Evolutionary conservation across 2,329 filamentous ascomycete species (phyloP).

Genomic region (Macrophomina pseudophaseolina): DNA sequence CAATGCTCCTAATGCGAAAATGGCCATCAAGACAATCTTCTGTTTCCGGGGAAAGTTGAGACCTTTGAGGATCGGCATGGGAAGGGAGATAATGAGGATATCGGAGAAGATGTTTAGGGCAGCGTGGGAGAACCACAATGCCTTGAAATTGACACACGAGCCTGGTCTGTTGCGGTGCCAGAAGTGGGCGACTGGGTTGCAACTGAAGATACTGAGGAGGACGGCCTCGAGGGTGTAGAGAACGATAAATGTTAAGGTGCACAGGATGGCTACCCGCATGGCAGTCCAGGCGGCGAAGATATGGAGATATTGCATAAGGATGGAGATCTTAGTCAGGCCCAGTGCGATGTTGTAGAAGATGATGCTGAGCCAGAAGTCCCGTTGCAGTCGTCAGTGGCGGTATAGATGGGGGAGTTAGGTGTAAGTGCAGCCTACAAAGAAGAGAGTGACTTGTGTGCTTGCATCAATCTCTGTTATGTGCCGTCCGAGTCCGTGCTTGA

Average conservation of each 20-base stretch:
- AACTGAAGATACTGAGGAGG: constrained; percentile 71
- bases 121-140: background rate
- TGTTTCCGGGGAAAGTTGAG: background rate
- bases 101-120: background rate
- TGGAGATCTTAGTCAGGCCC: background rate
- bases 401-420: too few species aligned
- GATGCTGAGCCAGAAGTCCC: background rate
- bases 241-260: constrained; percentile 65
- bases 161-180: background rate
- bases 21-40: background rate
- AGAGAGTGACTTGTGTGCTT: too few species aligned
- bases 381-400: too few species aligned
- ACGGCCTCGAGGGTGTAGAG: constrained; percentile 75
- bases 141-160: background rate
- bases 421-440: too few species aligned
- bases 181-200: background rate
- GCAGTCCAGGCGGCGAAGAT: background rate
- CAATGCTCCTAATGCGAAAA: background rate
- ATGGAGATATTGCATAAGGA: background rate
- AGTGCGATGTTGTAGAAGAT: background rate
- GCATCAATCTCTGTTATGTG: too few species aligned
- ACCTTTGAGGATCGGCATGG: background rate
- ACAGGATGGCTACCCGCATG: background rate
- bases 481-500: too few species aligned
- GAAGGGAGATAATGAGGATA: background rate